Evolutionary conservation across 768 basidiomycete genomes (phyloP).

Genomic region (Clavulina sp.): DNA sequence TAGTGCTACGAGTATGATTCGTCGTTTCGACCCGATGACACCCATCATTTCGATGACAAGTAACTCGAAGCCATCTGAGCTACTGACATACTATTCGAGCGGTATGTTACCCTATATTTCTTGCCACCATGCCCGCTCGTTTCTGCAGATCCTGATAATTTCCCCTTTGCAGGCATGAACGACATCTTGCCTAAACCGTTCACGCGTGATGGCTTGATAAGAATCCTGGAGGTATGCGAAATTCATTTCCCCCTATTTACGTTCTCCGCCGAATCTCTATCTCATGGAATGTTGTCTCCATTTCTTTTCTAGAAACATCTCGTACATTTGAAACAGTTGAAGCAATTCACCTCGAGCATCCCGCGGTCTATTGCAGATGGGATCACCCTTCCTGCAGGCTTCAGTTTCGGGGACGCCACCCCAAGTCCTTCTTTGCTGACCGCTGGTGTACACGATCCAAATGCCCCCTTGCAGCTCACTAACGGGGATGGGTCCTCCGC

Average conservation of each 20-base stretch:
- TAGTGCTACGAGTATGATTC: conserved; percentile 79
- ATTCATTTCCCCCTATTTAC: not conserved
- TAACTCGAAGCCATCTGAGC: conserved; percentile 82
- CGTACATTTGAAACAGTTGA: conserved; percentile 71
- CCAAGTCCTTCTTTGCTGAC: not conserved
- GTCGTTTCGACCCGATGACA: conserved; percentile 87
- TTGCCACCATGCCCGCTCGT: not conserved
- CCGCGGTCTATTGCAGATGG: conserved; percentile 41
- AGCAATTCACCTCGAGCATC: conserved; percentile 44
- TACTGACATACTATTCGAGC: conserved; percentile 76
- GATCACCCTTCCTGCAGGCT: not conserved
- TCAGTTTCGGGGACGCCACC: not conserved
- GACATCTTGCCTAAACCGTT: conserved; percentile 95
- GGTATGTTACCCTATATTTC: conserved; percentile 23
- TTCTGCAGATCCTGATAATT: not conserved
- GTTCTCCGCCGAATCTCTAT: conserved; percentile 7
- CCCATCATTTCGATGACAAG: conserved; percentile 98
- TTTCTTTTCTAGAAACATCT: conserved; percentile 48
- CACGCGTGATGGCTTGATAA: conserved; percentile 78
- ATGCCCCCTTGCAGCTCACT: conserved; percentile 5
- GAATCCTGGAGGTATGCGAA: conserved; percentile 70
- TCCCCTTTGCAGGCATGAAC: conserved; percentile 55
- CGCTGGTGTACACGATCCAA: not conserved
- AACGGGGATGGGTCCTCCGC: conserved; percentile 12
- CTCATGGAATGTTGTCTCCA: not conserved